Base-by-base conservation (phyloP, 768 basidiomycete species). In the Mycena pura region DNA sequence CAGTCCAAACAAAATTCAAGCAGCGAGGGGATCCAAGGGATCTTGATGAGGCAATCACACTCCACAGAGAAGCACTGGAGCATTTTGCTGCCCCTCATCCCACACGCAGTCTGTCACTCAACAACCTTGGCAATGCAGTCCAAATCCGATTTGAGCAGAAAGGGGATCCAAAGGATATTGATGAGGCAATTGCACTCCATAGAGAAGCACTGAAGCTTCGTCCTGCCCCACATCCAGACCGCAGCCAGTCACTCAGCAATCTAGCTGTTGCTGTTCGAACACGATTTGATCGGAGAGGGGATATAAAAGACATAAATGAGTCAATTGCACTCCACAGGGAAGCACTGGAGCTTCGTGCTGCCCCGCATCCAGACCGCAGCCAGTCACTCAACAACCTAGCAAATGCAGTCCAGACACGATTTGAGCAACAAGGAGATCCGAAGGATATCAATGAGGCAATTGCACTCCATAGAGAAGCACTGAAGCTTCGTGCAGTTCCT, bases 381-480 rank as follows among this genome's bases (percentile, higher is more conserved):
- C 1, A 17, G 11, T 36, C 50, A 21, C 57, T 67, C 8, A 52
- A 55, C 65, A 63, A 55, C 47, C 50, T 62, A 14, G 67, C 57
- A 6, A 36, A 9, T 17, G 34, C 34, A 36, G 45, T 71, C 36
- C 65, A 43, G 46, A 57, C 58, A 6, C 69, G 75, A 17, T 58
- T 69, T 55, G 50, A 72, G 24, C 69, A 70, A 7, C 72, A 68
- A 67, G 72, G 74, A 13, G 68, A 66, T n/a, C 45, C 31, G 17
- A 58, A 61, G 24, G 73, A 71, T 21, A 62, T 74, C 8, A 66
- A 73, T n/a, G 45, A 66, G 5, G 68, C 75, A 38, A 67, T 77
- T 31, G 58, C 62, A 5, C 70, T 70, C 4, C 9, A 49, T 69
- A 45, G 58, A 31, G 19, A 54, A 14, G 72, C 73, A 36, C 67